Percentiles rank a stretch among this genome's conserved stretches.
phyloP scores from a whole-genome alignment of 2,329 filamentous ascomycete species.

The Nemania sp. region DNA sequence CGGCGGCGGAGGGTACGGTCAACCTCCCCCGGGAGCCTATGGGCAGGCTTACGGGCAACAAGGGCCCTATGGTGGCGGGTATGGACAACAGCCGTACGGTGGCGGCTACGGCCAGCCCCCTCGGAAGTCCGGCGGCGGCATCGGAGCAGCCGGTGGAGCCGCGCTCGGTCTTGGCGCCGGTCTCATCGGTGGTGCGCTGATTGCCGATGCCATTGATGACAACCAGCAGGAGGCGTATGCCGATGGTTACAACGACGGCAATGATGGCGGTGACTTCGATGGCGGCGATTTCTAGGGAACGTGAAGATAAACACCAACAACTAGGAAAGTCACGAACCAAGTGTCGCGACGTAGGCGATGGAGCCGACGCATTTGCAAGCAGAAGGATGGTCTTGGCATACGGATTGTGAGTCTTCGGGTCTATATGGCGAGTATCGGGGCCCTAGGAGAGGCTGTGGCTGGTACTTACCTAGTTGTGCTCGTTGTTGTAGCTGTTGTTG shows the following conservation, averaged over 20 bases:
- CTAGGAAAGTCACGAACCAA: neutral
- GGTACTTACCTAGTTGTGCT: neutral
- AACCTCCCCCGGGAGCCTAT: slow-evolving; percentile 33
- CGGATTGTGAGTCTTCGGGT: neutral
- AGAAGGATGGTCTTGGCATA: neutral
- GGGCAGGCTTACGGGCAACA: slow-evolving; percentile 29
- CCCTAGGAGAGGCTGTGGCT: neutral
- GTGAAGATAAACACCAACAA: neutral
- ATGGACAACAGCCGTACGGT: slow-evolving; percentile 32
- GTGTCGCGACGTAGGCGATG: neutral
- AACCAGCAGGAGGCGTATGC: slow-evolving; percentile 62
- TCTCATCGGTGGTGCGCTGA: slow-evolving; percentile 74
- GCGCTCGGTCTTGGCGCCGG: slow-evolving; percentile 82
- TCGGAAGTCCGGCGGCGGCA: slow-evolving; percentile 52
- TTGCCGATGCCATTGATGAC: slow-evolving; percentile 70
- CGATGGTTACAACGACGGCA: slow-evolving; percentile 51
- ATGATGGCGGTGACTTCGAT: slow-evolving; percentile 42
- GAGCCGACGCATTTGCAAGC: neutral
- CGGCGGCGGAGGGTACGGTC: neutral
- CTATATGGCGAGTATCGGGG: neutral
- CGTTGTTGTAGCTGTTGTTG: too few species aligned
- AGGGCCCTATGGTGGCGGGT: slow-evolving; percentile 33
- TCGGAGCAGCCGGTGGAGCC: slow-evolving; percentile 75
- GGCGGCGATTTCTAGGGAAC: slow-evolving; percentile 46
- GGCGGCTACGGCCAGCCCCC: slow-evolving; percentile 36